These are phyloP conservation scores for Fragaria vesca DNA, from an alignment of 306 rosid species.

Conservation along the genomic window DNA sequence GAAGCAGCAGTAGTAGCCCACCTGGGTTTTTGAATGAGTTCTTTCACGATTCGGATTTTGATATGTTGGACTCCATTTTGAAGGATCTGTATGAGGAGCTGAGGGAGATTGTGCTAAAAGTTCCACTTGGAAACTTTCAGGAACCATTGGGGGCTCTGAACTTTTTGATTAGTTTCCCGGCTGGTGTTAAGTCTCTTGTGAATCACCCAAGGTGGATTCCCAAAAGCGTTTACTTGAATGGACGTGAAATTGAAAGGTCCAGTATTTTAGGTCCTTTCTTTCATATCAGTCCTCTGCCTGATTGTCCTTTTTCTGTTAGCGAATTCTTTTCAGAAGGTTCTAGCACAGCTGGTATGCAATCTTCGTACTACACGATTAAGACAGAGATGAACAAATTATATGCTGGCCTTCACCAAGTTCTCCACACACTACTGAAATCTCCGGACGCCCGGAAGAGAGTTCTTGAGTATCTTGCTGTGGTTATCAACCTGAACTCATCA, in stretches of 20 bases:
- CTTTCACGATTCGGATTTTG: conserved; percentile 68
- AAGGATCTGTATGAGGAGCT: conserved; percentile 77
- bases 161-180: conserved; percentile 73
- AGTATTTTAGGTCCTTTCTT: conserved; percentile 95
- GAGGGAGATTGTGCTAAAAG: conserved; percentile 68
- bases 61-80: conserved; percentile 61
- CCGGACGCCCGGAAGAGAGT: conserved; percentile 66
- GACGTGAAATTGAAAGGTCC: conserved; percentile 89
- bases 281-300: conserved; percentile 85
- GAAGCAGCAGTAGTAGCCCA: conserved; percentile 37
- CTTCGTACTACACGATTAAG: conserved; percentile 78
- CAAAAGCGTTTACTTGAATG: conserved; percentile 62
- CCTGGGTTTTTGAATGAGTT: conserved; percentile 91
- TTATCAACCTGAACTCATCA: conserved; percentile 79
- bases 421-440: conserved; percentile 73
- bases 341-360: conserved; percentile 54
- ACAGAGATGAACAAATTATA: conserved; percentile 72
- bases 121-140: conserved; percentile 83
- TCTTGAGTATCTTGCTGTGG: conserved; percentile 87
- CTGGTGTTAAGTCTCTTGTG: conserved; percentile 80
- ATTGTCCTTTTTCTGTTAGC: conserved; percentile 41
- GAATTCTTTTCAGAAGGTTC: conserved; percentile 87
- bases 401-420: conserved; percentile 74
- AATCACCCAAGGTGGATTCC: conserved; percentile 93
- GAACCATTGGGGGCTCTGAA: conserved; percentile 75